A percentile compares a stretch with the other conserved stretches of the same genome.
Evolutionary conservation across 2,329 filamentous ascomycete genomes (phyloP).

Genomic region (Rhytidhysteron rufulum): DNA sequence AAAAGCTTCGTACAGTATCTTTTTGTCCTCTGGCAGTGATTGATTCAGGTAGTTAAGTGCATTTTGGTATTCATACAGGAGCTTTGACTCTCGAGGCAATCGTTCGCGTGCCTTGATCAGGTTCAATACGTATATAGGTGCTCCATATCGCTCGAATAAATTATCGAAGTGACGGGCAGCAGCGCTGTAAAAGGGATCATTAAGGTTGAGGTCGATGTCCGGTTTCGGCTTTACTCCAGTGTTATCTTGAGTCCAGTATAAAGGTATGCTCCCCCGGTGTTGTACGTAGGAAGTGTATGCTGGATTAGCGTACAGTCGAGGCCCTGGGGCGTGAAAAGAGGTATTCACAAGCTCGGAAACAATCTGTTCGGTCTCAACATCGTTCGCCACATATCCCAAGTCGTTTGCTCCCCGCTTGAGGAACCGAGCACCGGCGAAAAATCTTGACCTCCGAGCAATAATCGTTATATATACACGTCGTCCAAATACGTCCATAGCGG

Average conservation of each 20-base stretch:
- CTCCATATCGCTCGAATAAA: conserved; percentile 87
- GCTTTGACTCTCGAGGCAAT: conserved; percentile 84
- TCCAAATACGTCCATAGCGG: conserved; percentile 71
- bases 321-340: conserved; percentile 89
- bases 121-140: conserved; percentile 87
- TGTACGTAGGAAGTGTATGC: conserved; percentile 96
- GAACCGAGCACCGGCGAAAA: conserved; percentile 91
- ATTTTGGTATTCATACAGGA: conserved; percentile 81
- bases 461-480: conserved; percentile 87
- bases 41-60: conserved; percentile 92
- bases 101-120: conserved; percentile 82
- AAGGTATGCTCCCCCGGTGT: conserved; percentile 90
- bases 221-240: conserved; percentile 94
- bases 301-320: conserved; percentile 78
- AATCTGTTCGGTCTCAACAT: conserved; percentile 98
- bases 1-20: conserved; percentile 92
- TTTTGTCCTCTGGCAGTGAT: conserved; percentile 76
- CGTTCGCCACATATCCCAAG: conserved; percentile 91
- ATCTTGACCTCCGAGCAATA: conserved; percentile 85
- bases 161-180: conserved; percentile 94
- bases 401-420: conserved; percentile 94
- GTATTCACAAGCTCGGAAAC: conserved; percentile 92
- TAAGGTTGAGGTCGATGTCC: conserved; percentile 90
- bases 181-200: conserved; percentile 92
- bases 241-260: conserved; percentile 97